Base-by-base conservation (phyloP, 2,329 filamentous ascomycete species). In the Beauveria caledonica region DNA sequence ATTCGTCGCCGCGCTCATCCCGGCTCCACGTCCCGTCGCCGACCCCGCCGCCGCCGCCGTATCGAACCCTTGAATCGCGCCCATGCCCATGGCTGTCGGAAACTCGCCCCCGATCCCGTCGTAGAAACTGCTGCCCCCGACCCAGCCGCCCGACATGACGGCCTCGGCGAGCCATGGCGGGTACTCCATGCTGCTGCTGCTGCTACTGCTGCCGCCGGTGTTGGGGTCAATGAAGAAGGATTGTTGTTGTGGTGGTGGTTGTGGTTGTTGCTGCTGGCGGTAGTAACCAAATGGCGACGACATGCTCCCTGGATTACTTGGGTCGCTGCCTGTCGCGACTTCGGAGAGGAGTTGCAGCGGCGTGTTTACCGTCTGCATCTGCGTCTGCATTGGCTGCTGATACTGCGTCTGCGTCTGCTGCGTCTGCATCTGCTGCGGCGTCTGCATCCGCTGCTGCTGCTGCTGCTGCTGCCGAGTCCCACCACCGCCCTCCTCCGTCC, bases 311-410 rank as follows among this genome's bases (percentile, higher is more conserved):
- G 49, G 44, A 64, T 49, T 59, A 48, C 50, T 60, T 59, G 64
- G 56, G n/a, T 77, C 74, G 54, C 77, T 76, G 39, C 70, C 72
- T 62, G 77, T 79, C n/a, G 81, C 81, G 39, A 84, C 77, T 65
- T 84, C 82, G 42, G 81, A 84, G 7, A 84, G 75, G 25, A 84
- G 73, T 57, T 84, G 79, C 4, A 84, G 74, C 1, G 81, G 81
- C 0, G 81, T 83, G 66, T 79, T 82, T 36, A 74, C 74, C 67
- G 73, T 68, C 36, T 51, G 60, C 51, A 40, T 65, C 53, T 49
- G 60, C 53, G 44, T 65, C 55, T 49, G 58, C 59, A 49, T 42
- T 42, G 60, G 53, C 52, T n/a, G 33, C 19, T 59, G 58, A 2
- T 63, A 60, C 21, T 65, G 66, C 8, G 64, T 63, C 33, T 53